Base-by-base conservation (phyloP, 495 filamentous ascomycete genomes). In the Aspergillus mulundensis region DNA sequence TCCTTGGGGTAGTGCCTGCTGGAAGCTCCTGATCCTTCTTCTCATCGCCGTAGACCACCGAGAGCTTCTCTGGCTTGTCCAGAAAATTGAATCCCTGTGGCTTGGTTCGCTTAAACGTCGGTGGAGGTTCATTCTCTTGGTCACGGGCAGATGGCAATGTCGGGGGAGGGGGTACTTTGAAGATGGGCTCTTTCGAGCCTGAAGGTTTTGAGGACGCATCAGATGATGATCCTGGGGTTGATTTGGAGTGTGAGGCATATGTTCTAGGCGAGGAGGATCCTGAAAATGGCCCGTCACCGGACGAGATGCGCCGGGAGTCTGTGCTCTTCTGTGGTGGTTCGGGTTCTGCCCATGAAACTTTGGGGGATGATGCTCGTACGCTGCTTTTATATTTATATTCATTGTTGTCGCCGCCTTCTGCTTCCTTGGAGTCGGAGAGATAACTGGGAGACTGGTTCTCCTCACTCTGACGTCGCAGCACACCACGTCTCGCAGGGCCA, bases 61-160 rank as follows among this genome's bases (percentile, higher is more conserved):
- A 70, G 32, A 77, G 67, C 51, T 87, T 88, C 21, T 81, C 77
- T 0, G 82, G 70, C 39, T 85, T 84, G 44, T 86, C 84, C 12
- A 87, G 70, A 14, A 81, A 57, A 38, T 79, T 73, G 40, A 82
- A 72, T 7, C 78, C 75, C 30, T 75, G 77, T n/a, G 81, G 74
- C 60, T 87, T 88, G 48, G 81, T 79, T 20, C 85, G 80, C 62
- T 84, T 89, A 76, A 90, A 90, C 0, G 87, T 87, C 19, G 87
- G 82, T 8, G 87, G 89, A 8, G 83, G 83, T 50, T 91, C 87
- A 66, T 94, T 95, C 66, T 95, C 90, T 65, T 95, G 87, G 66
- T 92, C 87, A 44, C 82, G 75, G 24, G 69, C 63, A 2, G 83
- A 82, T 8, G 86, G 84, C 25, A 90, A 55, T 39, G 77, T 65